These are phyloP conservation scores for Casuarina cunninghamiana DNA, from an alignment of 306 rosid genomes.

Conservation along the genomic window DNA sequence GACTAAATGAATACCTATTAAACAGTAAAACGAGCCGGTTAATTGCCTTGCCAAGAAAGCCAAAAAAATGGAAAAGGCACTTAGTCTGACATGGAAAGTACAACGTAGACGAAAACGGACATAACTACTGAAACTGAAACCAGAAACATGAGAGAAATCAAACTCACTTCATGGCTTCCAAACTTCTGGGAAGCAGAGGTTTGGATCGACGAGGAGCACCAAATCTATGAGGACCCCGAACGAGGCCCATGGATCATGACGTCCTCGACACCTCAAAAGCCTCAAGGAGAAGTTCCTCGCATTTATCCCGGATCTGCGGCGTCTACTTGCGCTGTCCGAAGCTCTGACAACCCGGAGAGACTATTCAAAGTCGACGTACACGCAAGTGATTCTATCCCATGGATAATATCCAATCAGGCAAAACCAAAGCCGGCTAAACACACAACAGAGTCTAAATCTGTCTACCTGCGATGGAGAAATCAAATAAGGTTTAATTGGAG, in stretches of 20 bases:
- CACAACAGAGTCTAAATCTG: not conserved
- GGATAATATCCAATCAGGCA: no score
- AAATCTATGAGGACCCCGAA: slow-evolving; percentile 25
- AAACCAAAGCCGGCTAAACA: no score
- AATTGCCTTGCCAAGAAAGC: not conserved
- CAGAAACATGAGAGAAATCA: not conserved
- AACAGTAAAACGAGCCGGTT: not conserved
- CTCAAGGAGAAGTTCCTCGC: slow-evolving; percentile 14
- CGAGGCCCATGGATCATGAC: slow-evolving; percentile 33
- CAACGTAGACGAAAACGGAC: not conserved
- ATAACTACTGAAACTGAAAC: not conserved
- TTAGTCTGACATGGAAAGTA: not conserved
- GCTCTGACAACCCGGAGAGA: slow-evolving; percentile 2
- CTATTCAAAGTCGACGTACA: slow-evolving; percentile 5
- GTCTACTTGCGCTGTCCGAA: slow-evolving; percentile 20
- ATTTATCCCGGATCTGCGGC: slow-evolving; percentile 47
- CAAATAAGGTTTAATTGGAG: not conserved
- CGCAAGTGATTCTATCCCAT: not conserved
- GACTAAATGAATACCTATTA: not conserved
- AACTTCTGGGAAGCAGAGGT: slow-evolving; percentile 26
- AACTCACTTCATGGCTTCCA: slow-evolving; percentile 64
- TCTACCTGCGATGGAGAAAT: not conserved
- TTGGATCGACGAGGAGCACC: slow-evolving; percentile 35
- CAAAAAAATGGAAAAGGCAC: not conserved
- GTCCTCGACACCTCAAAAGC: not conserved